These are phyloP conservation scores for Clavispora carvajalis DNA, from an alignment of 805 yeast genomes.

Conservation along the genomic window DNA sequence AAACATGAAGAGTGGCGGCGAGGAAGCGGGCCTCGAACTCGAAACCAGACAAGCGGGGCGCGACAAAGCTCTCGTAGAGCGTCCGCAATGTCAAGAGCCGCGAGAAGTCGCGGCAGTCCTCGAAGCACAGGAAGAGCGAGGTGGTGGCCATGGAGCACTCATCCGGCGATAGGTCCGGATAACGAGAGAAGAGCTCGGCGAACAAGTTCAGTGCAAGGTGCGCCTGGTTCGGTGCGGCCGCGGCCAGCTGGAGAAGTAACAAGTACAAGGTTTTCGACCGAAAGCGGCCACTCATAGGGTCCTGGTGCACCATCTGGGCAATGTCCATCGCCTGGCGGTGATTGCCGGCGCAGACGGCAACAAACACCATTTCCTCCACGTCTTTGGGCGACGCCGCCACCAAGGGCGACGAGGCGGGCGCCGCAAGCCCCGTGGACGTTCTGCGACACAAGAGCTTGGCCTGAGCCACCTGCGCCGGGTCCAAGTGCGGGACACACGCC, in stretches of 20 bases:
- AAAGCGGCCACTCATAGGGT: conserved; percentile 3
- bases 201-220: conserved; percentile 8
- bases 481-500: not conserved
- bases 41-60: conserved; percentile 2
- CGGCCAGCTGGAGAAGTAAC: conserved; percentile 11
- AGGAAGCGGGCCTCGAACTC: conserved; percentile 16
- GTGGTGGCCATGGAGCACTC: conserved; percentile 4
- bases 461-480: not conserved
- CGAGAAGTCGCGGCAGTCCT: conserved; percentile 16
- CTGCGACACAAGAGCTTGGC: not conserved
- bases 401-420: not conserved
- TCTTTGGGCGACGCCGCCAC: not conserved
- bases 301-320: conserved; percentile 6
- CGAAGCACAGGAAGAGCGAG: conserved; percentile 7
- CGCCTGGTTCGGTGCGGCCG: conserved; percentile 1
- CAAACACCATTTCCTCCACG: conserved; percentile 1
- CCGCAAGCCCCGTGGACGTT: not conserved
- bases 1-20: conserved; percentile 17
- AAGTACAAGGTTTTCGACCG: conserved; percentile 5
- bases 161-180: not conserved
- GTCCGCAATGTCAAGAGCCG: conserved; percentile 17
- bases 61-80: conserved; percentile 18
- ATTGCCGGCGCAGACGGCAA: conserved; percentile 7
- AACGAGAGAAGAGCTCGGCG: conserved; percentile 3
- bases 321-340: conserved; percentile 6